Evolutionary conservation across 2,329 filamentous ascomycete species (phyloP).

Genomic region (Dactylonectria estremocensis): DNA sequence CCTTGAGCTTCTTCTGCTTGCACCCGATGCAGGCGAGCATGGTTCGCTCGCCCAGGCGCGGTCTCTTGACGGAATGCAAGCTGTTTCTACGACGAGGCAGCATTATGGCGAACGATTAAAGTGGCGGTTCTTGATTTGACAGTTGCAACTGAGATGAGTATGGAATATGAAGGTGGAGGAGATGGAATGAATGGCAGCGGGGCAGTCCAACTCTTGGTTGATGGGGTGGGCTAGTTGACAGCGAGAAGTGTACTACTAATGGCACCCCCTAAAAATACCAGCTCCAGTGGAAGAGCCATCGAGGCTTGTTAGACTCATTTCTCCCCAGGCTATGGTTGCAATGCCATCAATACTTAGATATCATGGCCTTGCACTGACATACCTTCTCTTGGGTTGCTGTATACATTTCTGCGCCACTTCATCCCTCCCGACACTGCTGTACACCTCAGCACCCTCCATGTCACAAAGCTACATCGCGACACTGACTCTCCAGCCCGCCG

Average conservation of each 20-base stretch:
- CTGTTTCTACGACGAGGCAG: constrained; percentile 21
- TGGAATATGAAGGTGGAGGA: not conserved
- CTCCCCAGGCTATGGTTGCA: too few species aligned
- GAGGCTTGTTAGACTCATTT: too few species aligned
- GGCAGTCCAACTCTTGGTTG: not conserved
- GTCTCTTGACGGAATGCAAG: constrained; percentile 26
- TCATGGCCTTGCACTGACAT: too few species aligned
- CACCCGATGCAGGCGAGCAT: constrained; percentile 36
- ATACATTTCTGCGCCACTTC: too few species aligned
- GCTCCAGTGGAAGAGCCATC: not conserved
- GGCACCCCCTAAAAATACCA: not conserved
- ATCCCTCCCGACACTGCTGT: too few species aligned
- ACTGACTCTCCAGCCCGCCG: too few species aligned
- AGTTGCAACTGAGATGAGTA: not conserved
- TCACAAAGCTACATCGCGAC: too few species aligned
- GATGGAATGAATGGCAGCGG: not conserved
- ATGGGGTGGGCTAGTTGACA: not conserved
- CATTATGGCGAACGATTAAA: not conserved
- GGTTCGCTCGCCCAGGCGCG: constrained; percentile 34
- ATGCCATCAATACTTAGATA: too few species aligned
- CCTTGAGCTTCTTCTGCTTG: constrained; percentile 40
- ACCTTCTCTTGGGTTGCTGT: too few species aligned
- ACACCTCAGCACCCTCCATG: too few species aligned
- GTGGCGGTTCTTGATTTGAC: not conserved
- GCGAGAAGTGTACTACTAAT: not conserved